Base-by-base conservation (phyloP, 2,329 filamentous ascomycete species). In the Alternaria triticimaculans region DNA sequence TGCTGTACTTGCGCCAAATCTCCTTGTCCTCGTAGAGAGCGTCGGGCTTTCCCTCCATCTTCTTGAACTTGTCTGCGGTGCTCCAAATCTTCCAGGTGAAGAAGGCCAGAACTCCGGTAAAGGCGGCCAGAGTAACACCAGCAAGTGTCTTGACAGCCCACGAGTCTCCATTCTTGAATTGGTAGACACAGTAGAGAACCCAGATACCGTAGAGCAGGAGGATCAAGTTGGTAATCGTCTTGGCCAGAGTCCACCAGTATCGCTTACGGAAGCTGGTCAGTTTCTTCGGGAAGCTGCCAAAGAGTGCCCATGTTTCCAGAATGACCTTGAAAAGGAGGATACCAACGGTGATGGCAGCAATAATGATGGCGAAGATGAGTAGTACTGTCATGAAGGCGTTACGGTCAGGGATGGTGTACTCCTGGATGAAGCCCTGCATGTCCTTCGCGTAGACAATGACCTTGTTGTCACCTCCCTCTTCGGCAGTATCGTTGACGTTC, bases 341-440 rank as follows among this genome's bases (percentile, higher is more conserved):
- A 25, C 92, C 89, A 23, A 97, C 92, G 46, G 92, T 90, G 68
- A 97, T 95, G 33, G 88, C 87, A 5, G 89, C 94, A 67, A 98
- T 88, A 56, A 96, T 86, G 68, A 97, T 96, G 66, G 93, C 92
- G 64, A 97, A 95, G 63, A 97, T 84, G 55, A 98, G 84, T 2
- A 98, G 87, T 5, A 97, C 90, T 0, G 93, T 97, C 94, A 99
- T 97, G 83, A 98, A 98, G 2, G 93, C 94, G 82, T 97, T 97
- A 53, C 92, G 89, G 71, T 92, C 88, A 18, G 96, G 96, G 57
- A 98, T 94, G 46, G 88, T 89, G 61, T 97, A 87, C 77, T 94
- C 86, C 77, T 97, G 89, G n/a, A 90, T 91, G 74, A 91, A 97
- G 28, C 88, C 92, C 78, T 94, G 87, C 73, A 98, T 91, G 56